Conservation (phyloP, 495 filamentous ascomycete genomes). For the Podospora anserina region DNA sequence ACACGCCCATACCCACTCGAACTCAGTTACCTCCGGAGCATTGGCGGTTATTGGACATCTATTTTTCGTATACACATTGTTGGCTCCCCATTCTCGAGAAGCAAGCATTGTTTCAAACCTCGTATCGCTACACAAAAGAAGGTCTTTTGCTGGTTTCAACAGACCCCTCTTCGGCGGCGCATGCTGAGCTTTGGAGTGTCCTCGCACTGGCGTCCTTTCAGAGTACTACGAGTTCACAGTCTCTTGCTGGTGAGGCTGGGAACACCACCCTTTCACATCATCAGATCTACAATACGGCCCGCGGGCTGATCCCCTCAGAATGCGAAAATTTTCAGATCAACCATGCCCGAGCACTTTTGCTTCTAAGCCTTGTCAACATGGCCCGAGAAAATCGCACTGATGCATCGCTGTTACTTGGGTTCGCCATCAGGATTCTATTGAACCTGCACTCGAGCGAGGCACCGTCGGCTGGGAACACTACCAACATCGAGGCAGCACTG, state of each 20-base stretch:
- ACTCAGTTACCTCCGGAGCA: slow-evolving; percentile 54
- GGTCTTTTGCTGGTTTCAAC: slow-evolving; percentile 23
- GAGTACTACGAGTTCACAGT: slow-evolving; percentile 40
- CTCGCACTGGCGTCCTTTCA: slow-evolving; percentile 53
- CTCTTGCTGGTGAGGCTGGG: not conserved
- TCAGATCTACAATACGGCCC: slow-evolving; percentile 57
- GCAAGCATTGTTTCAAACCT: slow-evolving; percentile 56
- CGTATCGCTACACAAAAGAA: slow-evolving; percentile 41
- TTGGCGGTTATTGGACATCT: slow-evolving; percentile 65
- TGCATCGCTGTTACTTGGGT: slow-evolving; percentile 61
- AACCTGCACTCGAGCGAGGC: slow-evolving; percentile 36
- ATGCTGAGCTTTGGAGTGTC: slow-evolving; percentile 63
- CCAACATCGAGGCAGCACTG: slow-evolving; percentile 49
- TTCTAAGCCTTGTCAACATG: slow-evolving; percentile 59
- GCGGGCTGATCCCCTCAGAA: slow-evolving; percentile 57
- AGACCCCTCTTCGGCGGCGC: slow-evolving; percentile 50
- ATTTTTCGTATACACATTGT: slow-evolving; percentile 67
- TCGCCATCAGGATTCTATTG: slow-evolving; percentile 57
- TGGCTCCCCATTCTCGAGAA: slow-evolving; percentile 74
- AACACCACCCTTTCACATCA: slow-evolving; percentile 21
- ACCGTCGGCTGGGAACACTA: slow-evolving; percentile 34
- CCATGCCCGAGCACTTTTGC: slow-evolving; percentile 62
- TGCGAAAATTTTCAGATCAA: slow-evolving; percentile 55
- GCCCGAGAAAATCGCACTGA: slow-evolving; percentile 51
- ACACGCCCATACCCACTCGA: not conserved